Base-by-base conservation (phyloP, 2,329 filamentous ascomycete species). In the Colletotrichum tanaceti region DNA sequence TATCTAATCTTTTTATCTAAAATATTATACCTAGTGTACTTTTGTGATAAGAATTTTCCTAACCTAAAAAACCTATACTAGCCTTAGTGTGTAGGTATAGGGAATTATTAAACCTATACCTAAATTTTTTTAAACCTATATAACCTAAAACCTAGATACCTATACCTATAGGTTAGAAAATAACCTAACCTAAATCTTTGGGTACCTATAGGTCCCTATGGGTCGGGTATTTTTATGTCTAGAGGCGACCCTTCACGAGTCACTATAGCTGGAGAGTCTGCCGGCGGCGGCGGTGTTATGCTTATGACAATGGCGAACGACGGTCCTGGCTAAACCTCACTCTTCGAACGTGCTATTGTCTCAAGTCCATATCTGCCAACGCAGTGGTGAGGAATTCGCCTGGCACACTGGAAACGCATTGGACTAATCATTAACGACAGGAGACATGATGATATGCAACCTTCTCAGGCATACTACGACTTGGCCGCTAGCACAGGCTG, bases 231-330 rank as follows among this genome's bases (percentile, higher is more conserved):
- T n/a, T n/a, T n/a, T n/a, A n/a, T n/a, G n/a, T n/a, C n/a, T n/a
- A n/a, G 90, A 2, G 90, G 90, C 2, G 89, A 91, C 72, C 86
- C 89, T 0, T 78, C 80, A 3, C 87, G 87, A 69, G 88, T 91
- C 5, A 91, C 88, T 0, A 87, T 91, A 54, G 90, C 86, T 85
- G 89, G 89, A 3, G 85, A 91, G 73, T 84, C 81, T 1, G 85
- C 86, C 0, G 86, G 86, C 1, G 77, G 83, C 0, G 89, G 90
- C 59, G 90, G 87, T 0, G 87, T 89, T 1, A 82, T 87, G 58
- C 84, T 90, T 71, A 89, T 91, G 55, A 88, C 89, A 80, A 75
- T 84, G 2, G 75, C 90, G 50, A 89, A 90, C 70, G 83, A 85
- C 54, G 89, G 89, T 0, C 22, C 44, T 20, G 44, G 22, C 18